These are phyloP conservation scores for Phlegmacium glaucopus DNA, from an alignment of 768 basidiomycete species.

Conservation along the genomic window DNA sequence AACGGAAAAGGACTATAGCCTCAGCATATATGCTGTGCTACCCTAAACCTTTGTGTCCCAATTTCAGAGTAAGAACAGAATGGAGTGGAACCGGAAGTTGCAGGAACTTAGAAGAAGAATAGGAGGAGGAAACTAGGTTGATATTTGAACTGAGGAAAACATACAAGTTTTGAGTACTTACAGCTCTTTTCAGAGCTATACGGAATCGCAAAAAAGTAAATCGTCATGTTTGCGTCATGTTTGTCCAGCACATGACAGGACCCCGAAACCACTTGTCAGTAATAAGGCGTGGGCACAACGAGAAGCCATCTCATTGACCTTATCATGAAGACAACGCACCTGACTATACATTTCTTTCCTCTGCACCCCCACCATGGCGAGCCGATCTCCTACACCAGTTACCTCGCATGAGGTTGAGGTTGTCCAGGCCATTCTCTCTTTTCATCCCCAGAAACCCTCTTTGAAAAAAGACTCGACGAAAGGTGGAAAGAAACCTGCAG, in stretches of 20 bases:
- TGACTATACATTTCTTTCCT: not conserved
- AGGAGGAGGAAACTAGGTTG: too few relatives aligned
- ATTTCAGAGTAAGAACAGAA: too few relatives aligned
- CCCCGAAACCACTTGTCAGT: not conserved
- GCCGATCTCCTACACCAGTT: not conserved
- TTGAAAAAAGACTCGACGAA: not conserved
- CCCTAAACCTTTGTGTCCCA: too few relatives aligned
- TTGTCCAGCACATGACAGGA: constrained; percentile 1
- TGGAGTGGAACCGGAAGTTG: too few relatives aligned
- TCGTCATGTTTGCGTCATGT: not conserved
- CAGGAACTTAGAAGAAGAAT: too few relatives aligned
- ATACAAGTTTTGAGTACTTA: too few relatives aligned
- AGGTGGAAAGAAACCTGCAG: not conserved
- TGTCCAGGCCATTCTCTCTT: not conserved
- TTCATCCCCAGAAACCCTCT: not conserved
- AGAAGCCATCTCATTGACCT: not conserved
- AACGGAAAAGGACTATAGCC: too few relatives aligned
- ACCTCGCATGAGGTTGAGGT: not conserved
- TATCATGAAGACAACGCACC: not conserved
- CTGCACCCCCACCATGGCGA: not conserved
- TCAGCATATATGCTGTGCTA: too few relatives aligned
- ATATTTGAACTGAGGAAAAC: too few relatives aligned
- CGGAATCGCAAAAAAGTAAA: too few relatives aligned
- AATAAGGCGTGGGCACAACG: not conserved
- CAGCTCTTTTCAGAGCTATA: too few relatives aligned